These are phyloP conservation scores for Lachnellula subtilissima DNA, from an alignment of 2,329 filamentous ascomycete species.

Conservation along the genomic window DNA sequence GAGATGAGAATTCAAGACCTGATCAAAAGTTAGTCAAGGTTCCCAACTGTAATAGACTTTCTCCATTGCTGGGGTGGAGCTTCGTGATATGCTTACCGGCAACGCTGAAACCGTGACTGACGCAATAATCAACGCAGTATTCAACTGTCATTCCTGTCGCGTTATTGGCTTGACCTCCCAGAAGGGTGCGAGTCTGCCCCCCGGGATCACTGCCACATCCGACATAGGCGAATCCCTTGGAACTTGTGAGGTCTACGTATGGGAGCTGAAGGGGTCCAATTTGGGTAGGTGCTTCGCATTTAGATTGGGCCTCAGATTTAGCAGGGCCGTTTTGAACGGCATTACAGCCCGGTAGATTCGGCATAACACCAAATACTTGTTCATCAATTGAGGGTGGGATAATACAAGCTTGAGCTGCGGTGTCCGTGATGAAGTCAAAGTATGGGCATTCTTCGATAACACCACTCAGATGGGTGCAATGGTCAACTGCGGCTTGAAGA, in stretches of 20 bases:
- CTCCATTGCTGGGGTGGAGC: background rate
- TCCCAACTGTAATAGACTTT: background rate
- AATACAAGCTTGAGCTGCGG: slow-evolving; percentile 48
- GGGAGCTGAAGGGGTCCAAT: slow-evolving; percentile 43
- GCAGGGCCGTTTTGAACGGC: slow-evolving; percentile 30
- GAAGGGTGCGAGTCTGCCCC: slow-evolving; percentile 40
- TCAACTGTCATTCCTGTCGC: slow-evolving; percentile 5
- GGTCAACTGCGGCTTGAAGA: slow-evolving; percentile 46
- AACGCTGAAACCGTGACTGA: slow-evolving; percentile 1
- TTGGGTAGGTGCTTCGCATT: slow-evolving; percentile 43
- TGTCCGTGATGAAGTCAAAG: slow-evolving; percentile 47
- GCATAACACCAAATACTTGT: slow-evolving; percentile 38
- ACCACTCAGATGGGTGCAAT: slow-evolving; percentile 42
- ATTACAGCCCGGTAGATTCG: slow-evolving; percentile 52
- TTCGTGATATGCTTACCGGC: slow-evolving; percentile 4
- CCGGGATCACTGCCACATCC: slow-evolving; percentile 55
- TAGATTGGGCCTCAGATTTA: slow-evolving; percentile 30
- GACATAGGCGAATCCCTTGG: slow-evolving; percentile 51
- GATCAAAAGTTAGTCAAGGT: background rate
- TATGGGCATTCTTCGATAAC: slow-evolving; percentile 39
- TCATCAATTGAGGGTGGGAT: slow-evolving; percentile 43
- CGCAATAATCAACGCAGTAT: slow-evolving; percentile 7
- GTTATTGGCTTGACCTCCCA: slow-evolving; percentile 21
- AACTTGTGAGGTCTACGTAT: slow-evolving; percentile 39
- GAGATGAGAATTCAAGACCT: slow-evolving; percentile 31